Conservation (phyloP, 768 basidiomycete species). For the Mycena indigotica region DNA sequence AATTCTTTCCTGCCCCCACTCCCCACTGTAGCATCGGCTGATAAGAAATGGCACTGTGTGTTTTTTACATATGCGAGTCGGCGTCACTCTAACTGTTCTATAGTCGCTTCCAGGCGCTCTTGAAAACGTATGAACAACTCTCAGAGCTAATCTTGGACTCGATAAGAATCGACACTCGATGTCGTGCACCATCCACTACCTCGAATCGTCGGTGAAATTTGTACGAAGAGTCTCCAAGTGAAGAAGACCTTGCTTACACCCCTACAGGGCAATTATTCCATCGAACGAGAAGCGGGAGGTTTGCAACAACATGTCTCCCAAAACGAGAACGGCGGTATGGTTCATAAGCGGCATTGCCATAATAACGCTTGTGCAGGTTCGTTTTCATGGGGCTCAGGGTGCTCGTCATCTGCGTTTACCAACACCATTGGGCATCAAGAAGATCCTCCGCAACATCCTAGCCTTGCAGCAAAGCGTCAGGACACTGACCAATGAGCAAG, state of each 20-base stretch:
- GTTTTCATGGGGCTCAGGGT: constrained; percentile 84
- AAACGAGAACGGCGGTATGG: constrained; percentile 63
- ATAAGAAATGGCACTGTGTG: constrained; percentile 84
- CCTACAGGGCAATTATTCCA: constrained; percentile 77
- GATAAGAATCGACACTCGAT: constrained; percentile 85
- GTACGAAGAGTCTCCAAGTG: constrained; percentile 56
- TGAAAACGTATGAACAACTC: constrained; percentile 89
- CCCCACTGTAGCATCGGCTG: constrained; percentile 40
- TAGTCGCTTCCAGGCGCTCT: constrained; percentile 88
- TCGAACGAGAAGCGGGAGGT: constrained; percentile 84
- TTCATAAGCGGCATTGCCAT: constrained; percentile 29
- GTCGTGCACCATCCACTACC: constrained; percentile 78
- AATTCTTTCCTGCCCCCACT: constrained; percentile 47
- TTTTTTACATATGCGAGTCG: constrained; percentile 10
- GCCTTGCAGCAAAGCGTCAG: constrained; percentile 92
- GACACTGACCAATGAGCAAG: constrained; percentile 62
- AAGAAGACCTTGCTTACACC: constrained; percentile 15
- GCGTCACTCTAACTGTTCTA: constrained; percentile 12
- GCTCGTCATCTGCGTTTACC: constrained; percentile 71
- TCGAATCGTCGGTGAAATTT: constrained; percentile 77
- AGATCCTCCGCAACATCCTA: constrained; percentile 85
- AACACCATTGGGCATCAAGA: constrained; percentile 78
- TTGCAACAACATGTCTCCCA: constrained; percentile 62
- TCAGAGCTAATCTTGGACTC: constrained; percentile 85
- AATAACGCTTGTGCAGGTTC: constrained; percentile 55